A percentile compares a stretch with the other conserved stretches of the same genome.
Conservation (phyloP, 768 basidiomycete species). For the Russula lepida region DNA sequence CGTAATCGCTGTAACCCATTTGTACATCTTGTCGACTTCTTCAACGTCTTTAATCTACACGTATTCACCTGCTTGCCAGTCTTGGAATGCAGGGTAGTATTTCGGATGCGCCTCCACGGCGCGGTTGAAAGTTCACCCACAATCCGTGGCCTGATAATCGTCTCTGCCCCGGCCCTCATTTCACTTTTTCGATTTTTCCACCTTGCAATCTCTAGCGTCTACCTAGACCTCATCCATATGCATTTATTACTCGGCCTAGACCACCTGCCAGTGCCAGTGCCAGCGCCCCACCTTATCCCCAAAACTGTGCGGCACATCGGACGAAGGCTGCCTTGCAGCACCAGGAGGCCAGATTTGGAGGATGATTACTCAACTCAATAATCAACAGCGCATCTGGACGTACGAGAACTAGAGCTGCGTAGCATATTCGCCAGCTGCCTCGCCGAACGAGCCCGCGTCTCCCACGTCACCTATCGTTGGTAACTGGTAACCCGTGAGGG, state of each 20-base stretch:
- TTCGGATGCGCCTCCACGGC: no score
- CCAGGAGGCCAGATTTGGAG: constrained; percentile 54
- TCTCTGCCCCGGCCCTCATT: no score
- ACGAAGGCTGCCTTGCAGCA: constrained; percentile 39
- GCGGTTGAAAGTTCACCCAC: constrained; percentile 49
- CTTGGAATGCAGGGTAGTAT: constrained; percentile 37
- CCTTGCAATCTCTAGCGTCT: constrained; percentile 59
- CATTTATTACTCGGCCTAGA: constrained; percentile 46
- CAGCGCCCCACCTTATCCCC: constrained; percentile 57
- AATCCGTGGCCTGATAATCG: constrained; percentile 28
- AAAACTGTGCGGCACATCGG: constrained; percentile 58
- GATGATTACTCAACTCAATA: constrained; percentile 35
- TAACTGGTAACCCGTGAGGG: no score
- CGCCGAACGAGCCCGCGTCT: neutral
- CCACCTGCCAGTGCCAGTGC: no score
- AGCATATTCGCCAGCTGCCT: constrained; percentile 6
- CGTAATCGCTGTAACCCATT: no score
- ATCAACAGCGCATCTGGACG: no score
- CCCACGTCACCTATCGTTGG: no score
- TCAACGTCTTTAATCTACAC: no score
- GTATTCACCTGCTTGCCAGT: constrained; percentile 38
- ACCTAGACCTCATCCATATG: constrained; percentile 37
- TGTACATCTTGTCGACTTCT: no score
- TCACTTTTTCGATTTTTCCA: constrained; percentile 59
- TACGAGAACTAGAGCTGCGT: neutral